Conservation (phyloP, 805 yeast species). For the Saccharomycopsis sp. region DNA sequence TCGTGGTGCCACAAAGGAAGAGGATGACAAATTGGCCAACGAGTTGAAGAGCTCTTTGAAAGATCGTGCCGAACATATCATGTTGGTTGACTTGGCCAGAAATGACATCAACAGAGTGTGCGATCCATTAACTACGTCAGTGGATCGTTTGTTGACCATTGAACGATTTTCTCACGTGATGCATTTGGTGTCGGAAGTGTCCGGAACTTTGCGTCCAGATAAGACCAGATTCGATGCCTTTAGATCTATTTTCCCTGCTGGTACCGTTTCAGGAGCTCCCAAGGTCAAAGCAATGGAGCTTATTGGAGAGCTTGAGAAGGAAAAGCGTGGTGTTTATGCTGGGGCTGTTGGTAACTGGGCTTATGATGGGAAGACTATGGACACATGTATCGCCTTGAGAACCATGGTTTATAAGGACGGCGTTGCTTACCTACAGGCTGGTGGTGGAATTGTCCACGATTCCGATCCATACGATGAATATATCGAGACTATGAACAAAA, state of each 20-base stretch:
- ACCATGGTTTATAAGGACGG: constrained; percentile 95
- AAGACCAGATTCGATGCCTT: constrained; percentile 94
- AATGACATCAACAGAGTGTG: constrained; percentile 96
- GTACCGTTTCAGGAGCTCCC: constrained; percentile 98
- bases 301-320: constrained; percentile 82
- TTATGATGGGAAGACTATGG: constrained; percentile 90
- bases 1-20: constrained; percentile 86
- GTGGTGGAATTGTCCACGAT: constrained; percentile 97
- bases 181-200: constrained; percentile 92
- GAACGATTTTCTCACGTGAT: constrained; percentile 95
- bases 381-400: constrained; percentile 94
- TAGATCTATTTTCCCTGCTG: constrained; percentile 97
- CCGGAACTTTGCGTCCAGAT: constrained; percentile 79
- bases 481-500: constrained; percentile 93
- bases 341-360: constrained; percentile 99
- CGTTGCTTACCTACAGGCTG: constrained; percentile 90
- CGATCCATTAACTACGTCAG: constrained; percentile 74
- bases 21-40: constrained; percentile 79
- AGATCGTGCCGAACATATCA: constrained; percentile 96
- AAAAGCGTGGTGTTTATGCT: constrained; percentile 94
- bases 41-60: constrained; percentile 69
- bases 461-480: constrained; percentile 95
- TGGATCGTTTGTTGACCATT: constrained; percentile 81
- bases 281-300: constrained; percentile 95
- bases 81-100: constrained; percentile 96